Base-by-base conservation (phyloP, 2,329 filamentous ascomycete genomes). In the Xylaria digitata region DNA sequence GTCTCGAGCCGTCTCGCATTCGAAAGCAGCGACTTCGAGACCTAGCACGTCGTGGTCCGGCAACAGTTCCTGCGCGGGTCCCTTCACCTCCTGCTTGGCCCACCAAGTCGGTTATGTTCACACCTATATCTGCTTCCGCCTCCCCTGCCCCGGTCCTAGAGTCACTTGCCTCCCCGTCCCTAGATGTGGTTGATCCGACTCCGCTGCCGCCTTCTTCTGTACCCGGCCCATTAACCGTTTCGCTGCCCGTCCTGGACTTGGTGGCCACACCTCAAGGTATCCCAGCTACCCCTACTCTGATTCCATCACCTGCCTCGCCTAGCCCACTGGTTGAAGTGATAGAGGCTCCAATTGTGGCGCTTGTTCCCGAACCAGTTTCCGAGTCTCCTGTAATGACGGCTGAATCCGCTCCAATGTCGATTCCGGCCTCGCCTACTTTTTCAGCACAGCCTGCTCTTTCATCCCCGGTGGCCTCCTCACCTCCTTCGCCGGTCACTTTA, bases 11-110 rank as follows among this genome's bases (percentile, higher is more conserved):
- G 1, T 34, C 26, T 40, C 34, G 46, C 0, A n/a, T 45, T 37
- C 50, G 52, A 32, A 56, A 46, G 9, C 42, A 56, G 56, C 42
- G 32, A 8, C 32, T 64, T 4, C 32, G 21, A 56, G 56, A 53
- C 1, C n/a, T 26, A 3, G 9, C 50, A 7, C 17, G 42, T 23
- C 48, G 23, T 17, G 9, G 23, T 17, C 43, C 45, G 6, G 13
- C 15, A 1, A 61, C 34, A 19, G 15, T n/a, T 19, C 8, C 6
- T 5, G 3, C 6, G 17, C 40, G 13, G 2, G 2, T n/a, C 17
- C 17, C 6, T 3, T 48, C 37, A 26, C 48, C 21, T 32, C 26
- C 21, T 8, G 7, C 49, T 19, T 11, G 5, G 11, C 43, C n/a
- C 6, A 3, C 43, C 7, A 43, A 45, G n/a, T 34, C 58, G 37